Conservation (phyloP, 257 asterid genomes). For the Thymus quinquecostatus region DNA sequence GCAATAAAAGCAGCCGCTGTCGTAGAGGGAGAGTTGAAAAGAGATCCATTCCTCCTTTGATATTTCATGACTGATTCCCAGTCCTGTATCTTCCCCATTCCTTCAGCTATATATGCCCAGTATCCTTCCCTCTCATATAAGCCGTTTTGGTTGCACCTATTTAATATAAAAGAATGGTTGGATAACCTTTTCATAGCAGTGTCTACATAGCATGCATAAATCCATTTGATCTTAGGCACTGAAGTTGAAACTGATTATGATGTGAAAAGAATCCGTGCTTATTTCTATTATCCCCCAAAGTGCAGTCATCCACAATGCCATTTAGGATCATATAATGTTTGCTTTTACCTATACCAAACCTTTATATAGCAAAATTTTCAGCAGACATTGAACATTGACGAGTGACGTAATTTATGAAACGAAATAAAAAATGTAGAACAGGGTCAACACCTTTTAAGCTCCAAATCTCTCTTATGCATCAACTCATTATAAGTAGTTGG, state of each 20-base stretch:
- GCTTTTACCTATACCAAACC: not conserved
- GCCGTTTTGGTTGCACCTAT: conserved; percentile 48
- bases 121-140: conserved; percentile 52
- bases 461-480: conserved; percentile 59
- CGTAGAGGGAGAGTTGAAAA: conserved; percentile 87
- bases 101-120: conserved; percentile 78
- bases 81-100: conserved; percentile 56
- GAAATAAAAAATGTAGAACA: not conserved
- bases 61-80: conserved; percentile 68
- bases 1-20: conserved; percentile 79
- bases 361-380: not conserved
- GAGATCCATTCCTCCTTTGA: conserved; percentile 82
- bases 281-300: not conserved
- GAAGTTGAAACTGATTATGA: not conserved
- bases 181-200: not conserved
- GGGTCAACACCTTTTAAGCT: conserved; percentile 65
- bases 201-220: not conserved
- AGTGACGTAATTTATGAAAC: not conserved
- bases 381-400: not conserved
- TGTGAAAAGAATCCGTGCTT: not conserved
- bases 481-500: conserved; percentile 41
- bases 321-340: not conserved
- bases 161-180: conserved; percentile 10
- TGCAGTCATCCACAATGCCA: not conserved
- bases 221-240: not conserved